Conservation (phyloP, 768 basidiomycete species). For the Pleurotus tuber-regium region DNA sequence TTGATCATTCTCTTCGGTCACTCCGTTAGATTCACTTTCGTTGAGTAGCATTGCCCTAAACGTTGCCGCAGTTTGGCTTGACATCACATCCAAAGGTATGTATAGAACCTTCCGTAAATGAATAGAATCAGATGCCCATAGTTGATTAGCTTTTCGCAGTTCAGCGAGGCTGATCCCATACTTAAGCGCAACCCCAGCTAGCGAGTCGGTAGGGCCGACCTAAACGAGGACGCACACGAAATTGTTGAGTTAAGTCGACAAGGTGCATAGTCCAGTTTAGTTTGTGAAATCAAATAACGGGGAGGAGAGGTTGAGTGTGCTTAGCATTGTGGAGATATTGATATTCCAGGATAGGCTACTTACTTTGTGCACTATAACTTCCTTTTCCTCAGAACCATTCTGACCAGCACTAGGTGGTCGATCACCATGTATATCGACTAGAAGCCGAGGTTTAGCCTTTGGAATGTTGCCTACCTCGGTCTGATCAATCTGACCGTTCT, state of each 20-base stretch:
- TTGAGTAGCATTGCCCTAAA: neutral
- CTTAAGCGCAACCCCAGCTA: constrained; percentile 84
- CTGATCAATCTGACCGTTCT: too few relatives aligned
- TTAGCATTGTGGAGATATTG: neutral
- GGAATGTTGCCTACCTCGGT: too few relatives aligned
- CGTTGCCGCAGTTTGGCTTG: constrained; percentile 29
- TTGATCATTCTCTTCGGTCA: neutral
- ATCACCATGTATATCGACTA: neutral
- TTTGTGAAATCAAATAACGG: neutral
- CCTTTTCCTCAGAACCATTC: constrained; percentile 36
- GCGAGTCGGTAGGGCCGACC: constrained; percentile 74
- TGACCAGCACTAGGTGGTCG: neutral
- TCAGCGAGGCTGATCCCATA: constrained; percentile 85
- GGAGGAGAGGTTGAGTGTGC: neutral
- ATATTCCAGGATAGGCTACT: constrained; percentile 12
- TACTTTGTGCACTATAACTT: constrained; percentile 63
- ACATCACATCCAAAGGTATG: constrained; percentile 68
- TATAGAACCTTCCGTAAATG: constrained; percentile 82
- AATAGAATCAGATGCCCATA: constrained; percentile 93
- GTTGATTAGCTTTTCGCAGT: constrained; percentile 83
- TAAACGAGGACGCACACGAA: constrained; percentile 22
- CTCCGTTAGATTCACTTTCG: constrained; percentile 1
- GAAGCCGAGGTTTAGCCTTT: too few relatives aligned
- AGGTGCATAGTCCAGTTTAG: constrained; percentile 1
- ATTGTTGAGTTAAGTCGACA: neutral